Percentiles rank a stretch among this genome's conserved stretches.
These are phyloP conservation scores for Cutaneotrichosporon mucoides DNA, from an alignment of 1,284 basidiomycete genomes.

Conservation along the genomic window DNA sequence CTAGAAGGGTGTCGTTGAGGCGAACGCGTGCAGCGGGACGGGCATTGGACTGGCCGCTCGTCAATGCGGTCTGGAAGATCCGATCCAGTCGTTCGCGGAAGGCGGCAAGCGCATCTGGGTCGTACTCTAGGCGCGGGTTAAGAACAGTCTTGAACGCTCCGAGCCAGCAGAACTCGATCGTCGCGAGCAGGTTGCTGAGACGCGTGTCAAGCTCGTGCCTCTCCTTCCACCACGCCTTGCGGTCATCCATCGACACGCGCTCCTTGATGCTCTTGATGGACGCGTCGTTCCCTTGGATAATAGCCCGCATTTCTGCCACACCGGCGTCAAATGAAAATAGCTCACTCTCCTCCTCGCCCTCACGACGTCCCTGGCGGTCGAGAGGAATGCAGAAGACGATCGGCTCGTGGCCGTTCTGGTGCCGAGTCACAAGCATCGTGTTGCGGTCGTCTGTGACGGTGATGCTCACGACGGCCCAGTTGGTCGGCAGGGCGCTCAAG, in stretches of 20 bases:
- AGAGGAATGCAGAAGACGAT: conserved; percentile 85
- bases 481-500: conserved; percentile 57
- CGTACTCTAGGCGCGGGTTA: conserved; percentile 55
- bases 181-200: conserved; percentile 69
- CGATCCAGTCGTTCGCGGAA: conserved; percentile 66
- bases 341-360: conserved; percentile 66
- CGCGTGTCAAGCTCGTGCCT: conserved; percentile 70
- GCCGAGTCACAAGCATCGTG: conserved; percentile 78
- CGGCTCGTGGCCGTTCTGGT: conserved; percentile 61
- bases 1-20: conserved; percentile 67
- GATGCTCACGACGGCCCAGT: conserved; percentile 85
- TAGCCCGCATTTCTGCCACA: conserved; percentile 67
- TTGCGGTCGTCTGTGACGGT: conserved; percentile 75
- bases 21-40: conserved; percentile 51
- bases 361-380: conserved; percentile 68
- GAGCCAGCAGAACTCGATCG: conserved; percentile 93
- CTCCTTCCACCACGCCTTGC: conserved; percentile 72
- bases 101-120: conserved; percentile 54
- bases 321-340: conserved; percentile 73
- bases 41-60: conserved; percentile 32
- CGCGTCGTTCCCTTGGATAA: conserved; percentile 64
- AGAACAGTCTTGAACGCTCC: conserved; percentile 93
- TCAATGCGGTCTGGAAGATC: conserved; percentile 64
- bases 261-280: conserved; percentile 49
- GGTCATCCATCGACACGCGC: conserved; percentile 14